Percentiles rank a stretch among this genome's conserved stretches.
phyloP scores from a whole-genome alignment of 805 yeast genomes.

The Candida qinlingensis region DNA sequence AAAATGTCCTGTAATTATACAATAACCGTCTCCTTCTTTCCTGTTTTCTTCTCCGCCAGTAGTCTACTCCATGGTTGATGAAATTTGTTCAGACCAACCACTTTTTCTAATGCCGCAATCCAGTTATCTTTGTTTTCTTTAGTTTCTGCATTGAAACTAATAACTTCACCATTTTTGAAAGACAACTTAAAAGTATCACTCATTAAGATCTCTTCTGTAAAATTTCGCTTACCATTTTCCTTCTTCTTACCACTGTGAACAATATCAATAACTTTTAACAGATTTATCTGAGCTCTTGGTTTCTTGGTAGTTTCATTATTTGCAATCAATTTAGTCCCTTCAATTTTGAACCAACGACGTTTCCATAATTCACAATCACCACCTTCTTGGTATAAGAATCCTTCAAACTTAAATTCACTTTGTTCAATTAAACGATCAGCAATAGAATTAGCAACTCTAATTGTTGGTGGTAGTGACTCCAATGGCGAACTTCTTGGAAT shows the following conservation, averaged over 20 bases:
- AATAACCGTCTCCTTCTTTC: not conserved
- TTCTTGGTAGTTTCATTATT: conserved; percentile 65
- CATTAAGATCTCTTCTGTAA: conserved; percentile 65
- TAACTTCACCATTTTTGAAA: conserved; percentile 76
- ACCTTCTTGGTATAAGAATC: conserved; percentile 82
- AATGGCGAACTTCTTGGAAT: conserved; percentile 55
- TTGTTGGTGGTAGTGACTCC: conserved; percentile 68
- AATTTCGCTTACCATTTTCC: conserved; percentile 39
- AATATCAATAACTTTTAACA: conserved; percentile 52
- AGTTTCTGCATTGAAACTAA: conserved; percentile 82
- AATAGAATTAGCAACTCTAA: conserved; percentile 45
- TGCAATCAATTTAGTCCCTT: conserved; percentile 68
- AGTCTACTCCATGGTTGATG: conserved; percentile 60
- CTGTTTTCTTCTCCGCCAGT: conserved; percentile 23
- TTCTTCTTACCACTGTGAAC: conserved; percentile 30
- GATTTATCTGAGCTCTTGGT: conserved; percentile 70
- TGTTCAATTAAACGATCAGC: conserved; percentile 33
- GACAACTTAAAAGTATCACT: conserved; percentile 70
- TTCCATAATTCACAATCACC: conserved; percentile 78
- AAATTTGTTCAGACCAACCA: conserved; percentile 49
- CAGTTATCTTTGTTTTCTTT: conserved; percentile 56
- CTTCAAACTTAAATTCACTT: conserved; percentile 42
- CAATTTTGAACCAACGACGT: conserved; percentile 67
- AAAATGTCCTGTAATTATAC: not conserved
- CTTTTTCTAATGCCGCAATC: conserved; percentile 54